These are phyloP conservation scores for Auricularia heimuer DNA, from an alignment of 768 basidiomycete genomes.

Conservation along the genomic window DNA sequence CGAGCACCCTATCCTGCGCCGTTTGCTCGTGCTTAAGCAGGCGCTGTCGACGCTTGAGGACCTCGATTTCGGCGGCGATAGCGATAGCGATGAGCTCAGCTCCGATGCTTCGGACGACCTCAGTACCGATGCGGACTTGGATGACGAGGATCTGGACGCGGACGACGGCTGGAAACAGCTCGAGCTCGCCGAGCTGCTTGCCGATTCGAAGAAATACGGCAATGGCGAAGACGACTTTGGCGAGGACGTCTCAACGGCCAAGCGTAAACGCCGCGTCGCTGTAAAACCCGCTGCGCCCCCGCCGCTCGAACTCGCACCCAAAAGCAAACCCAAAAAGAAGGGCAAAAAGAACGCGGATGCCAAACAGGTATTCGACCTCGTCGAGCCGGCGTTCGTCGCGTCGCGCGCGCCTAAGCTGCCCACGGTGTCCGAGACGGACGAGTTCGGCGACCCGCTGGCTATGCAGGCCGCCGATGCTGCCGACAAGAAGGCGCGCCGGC, in stretches of 20 bases:
- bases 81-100: conserved; percentile 31
- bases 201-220: conserved; percentile 32
- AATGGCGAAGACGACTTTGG: conserved; percentile 4
- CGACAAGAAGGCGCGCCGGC: conserved; percentile 77
- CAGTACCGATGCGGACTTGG: conserved; percentile 25
- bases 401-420: conserved; percentile 4
- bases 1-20: conserved; percentile 49
- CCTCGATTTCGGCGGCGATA: conserved; percentile 49
- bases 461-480: conserved; percentile 66
- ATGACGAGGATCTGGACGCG: conserved; percentile 35
- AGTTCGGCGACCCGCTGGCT: conserved; percentile 67
- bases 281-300: background rate
- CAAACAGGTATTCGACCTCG: conserved; percentile 52
- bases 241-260: conserved; percentile 5
- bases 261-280: conserved; percentile 27
- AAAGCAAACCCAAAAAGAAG: conserved; percentile 10
- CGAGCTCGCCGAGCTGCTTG: conserved; percentile 49
- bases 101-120: conserved; percentile 15
- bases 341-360: conserved; percentile 11
- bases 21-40: conserved; percentile 76
- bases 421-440: conserved; percentile 19
- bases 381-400: conserved; percentile 62
- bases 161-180: conserved; percentile 13
- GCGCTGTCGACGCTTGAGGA: conserved; percentile 73
- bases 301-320: background rate